phyloP scores from a whole-genome alignment of 257 asterid species.

The Craterostigma plantagineum region DNA sequence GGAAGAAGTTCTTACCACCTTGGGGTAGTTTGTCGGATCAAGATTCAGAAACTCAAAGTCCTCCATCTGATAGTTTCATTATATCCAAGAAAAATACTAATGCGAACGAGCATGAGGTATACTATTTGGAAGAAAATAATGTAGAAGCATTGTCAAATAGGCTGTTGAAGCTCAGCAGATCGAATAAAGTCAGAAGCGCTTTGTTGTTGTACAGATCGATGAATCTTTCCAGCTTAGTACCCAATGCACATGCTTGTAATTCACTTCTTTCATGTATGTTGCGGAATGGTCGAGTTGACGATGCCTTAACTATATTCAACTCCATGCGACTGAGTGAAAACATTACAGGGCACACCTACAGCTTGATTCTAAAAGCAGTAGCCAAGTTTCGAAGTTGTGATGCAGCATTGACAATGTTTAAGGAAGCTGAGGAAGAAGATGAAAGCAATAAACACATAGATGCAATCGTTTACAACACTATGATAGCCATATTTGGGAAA shows the following conservation, averaged over 20 bases:
- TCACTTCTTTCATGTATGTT: constrained; percentile 60
- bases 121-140: constrained; percentile 59
- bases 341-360: constrained; percentile 51
- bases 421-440: constrained; percentile 29
- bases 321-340: constrained; percentile 32
- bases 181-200: constrained; percentile 52
- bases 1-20: no score
- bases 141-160: constrained; percentile 51
- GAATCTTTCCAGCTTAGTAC: constrained; percentile 38
- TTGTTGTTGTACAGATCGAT: constrained; percentile 50
- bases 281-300: constrained; percentile 44
- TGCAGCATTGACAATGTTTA: constrained; percentile 44
- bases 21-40: no score
- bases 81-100: constrained; percentile 5
- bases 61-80: no score
- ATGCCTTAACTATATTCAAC: constrained; percentile 44
- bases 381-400: constrained; percentile 30
- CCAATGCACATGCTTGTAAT: constrained; percentile 71
- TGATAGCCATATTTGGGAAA: constrained; percentile 55
- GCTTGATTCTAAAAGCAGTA: constrained; percentile 68
- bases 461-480: constrained; percentile 58
- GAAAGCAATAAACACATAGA: constrained; percentile 33
- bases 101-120: constrained; percentile 19
- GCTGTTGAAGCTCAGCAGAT: constrained; percentile 67
- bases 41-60: no score